Conservation (phyloP, 345 rosid species). For the Acer campestre region DNA sequence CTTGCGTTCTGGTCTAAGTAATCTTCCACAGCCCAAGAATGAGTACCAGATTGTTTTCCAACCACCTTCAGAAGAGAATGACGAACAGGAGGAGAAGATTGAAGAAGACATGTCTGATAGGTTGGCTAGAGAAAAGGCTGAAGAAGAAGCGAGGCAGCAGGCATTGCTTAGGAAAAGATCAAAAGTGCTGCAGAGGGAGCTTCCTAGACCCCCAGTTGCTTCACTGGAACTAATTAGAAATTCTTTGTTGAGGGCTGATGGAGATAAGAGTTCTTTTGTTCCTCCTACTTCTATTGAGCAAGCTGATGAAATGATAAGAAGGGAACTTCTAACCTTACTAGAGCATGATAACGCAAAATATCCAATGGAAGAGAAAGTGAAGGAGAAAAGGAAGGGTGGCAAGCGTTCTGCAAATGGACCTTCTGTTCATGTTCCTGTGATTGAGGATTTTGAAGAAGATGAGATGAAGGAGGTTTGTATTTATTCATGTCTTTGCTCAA, state of each 20-base stretch:
- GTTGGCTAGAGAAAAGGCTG: constrained; percentile 85
- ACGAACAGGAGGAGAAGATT: constrained; percentile 88
- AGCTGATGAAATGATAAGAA: constrained; percentile 90
- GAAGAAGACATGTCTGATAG: constrained; percentile 99
- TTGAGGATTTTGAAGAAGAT: constrained; percentile 84
- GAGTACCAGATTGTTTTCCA: constrained; percentile 91
- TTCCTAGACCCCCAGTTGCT: constrained; percentile 93
- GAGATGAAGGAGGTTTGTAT: constrained; percentile 71
- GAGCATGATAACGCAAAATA: constrained; percentile 98
- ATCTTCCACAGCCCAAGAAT: constrained; percentile 93
- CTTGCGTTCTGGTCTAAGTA: constrained; percentile 68
- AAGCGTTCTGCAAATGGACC: constrained; percentile 64
- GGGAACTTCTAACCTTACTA: constrained; percentile 73
- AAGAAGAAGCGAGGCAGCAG: constrained; percentile 85
- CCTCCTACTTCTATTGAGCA: constrained; percentile 84
- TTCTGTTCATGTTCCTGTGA: constrained; percentile 48
- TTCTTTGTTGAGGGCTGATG: constrained; percentile 77
- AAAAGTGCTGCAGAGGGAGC: constrained; percentile 95
- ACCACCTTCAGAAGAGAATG: constrained; percentile 77
- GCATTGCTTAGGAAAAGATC: constrained; percentile 95
- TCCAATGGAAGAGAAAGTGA: constrained; percentile 83
- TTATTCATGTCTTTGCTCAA: neutral
- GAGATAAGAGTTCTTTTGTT: constrained; percentile 90
- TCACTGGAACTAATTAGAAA: constrained; percentile 83
- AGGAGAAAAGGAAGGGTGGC: constrained; percentile 76